Base-by-base conservation (phyloP, 2,329 filamentous ascomycete genomes). In the Aphanocladium album region DNA sequence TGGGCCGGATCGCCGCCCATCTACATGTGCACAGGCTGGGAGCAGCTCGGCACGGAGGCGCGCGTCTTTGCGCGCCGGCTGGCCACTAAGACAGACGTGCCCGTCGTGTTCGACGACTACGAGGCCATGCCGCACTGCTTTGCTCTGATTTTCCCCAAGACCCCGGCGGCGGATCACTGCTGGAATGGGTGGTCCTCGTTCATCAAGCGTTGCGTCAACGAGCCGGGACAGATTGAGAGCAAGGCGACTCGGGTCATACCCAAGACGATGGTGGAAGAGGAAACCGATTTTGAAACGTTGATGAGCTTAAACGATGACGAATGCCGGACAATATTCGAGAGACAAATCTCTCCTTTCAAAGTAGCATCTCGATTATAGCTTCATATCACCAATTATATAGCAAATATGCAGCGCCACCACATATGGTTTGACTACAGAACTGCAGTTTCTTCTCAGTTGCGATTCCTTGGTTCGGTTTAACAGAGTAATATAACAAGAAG, bases 121-220 rank as follows among this genome's bases (percentile, higher is more conserved):
- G 87, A 92, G 71, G 88, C 85, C 3, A 93, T 93, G 90, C 89
- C 90, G 58, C 90, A 93, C 73, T 85, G 84, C 66, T 93, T 91
- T 69, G 83, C 81, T 0, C 67, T 85, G 64, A 64, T 90, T 1
- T 73, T 90, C 60, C 72, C 78, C 1, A 72, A 74, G 5, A 70
- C 79, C 2, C 69, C 76, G 1, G 78, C 74, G 33, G 74, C 80
- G 2, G 74, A 69, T 65, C 77, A 80, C 52, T 89, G 84, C 66
- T 80, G 84, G 61, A 71, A 78, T 16, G 74, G 76, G 3, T 85
- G 85, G 81, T 74, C 82, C 0, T 72, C 70, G 2, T 91, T 91
- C 64, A 80, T 86, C 25, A 73, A 65, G 27, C 64, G 68, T 19
- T 78, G 71, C 1, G 75, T 78, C 2, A 68, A 74, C 47, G 68